Evolutionary conservation across 345 rosid species (phyloP).

Genomic region (Melaleuca alternifolia): DNA sequence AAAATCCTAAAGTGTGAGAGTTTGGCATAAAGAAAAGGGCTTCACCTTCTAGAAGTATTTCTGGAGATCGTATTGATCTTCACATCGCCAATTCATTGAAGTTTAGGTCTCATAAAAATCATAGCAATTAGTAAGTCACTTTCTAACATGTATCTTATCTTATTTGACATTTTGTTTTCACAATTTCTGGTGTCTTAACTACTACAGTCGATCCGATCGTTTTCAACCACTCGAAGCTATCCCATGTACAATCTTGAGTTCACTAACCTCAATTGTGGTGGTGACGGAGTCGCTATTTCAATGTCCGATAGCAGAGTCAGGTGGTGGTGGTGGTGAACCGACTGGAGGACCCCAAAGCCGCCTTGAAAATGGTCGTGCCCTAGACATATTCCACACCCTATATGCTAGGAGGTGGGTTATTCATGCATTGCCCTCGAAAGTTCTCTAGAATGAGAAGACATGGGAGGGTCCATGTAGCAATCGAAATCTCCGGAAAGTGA

Average conservation of each 20-base stretch:
- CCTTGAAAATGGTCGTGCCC: not conserved
- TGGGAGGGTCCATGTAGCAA: not conserved
- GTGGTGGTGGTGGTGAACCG: not conserved
- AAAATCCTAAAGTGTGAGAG: not conserved
- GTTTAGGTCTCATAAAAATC: not conserved
- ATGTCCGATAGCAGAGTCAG: not conserved
- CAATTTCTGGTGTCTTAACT: not conserved
- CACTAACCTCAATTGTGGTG: not conserved
- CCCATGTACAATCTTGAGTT: not conserved
- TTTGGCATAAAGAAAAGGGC: not conserved
- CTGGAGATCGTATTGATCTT: not conserved
- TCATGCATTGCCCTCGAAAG: not conserved
- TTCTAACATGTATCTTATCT: not conserved
- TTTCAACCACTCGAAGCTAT: not conserved
- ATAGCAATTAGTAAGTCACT: not conserved
- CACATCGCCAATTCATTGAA: not conserved
- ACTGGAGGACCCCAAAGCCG: not conserved
- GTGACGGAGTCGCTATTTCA: not conserved
- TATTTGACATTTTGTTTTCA: not conserved
- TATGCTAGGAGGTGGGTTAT: not conserved
- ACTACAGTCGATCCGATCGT: not conserved
- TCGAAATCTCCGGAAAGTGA: not conserved
- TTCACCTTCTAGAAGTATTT: not conserved
- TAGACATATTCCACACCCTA: not conserved
- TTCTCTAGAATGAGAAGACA: not conserved